Conservation (phyloP, 805 yeast species). For the Candida arabinofermentans region DNA sequence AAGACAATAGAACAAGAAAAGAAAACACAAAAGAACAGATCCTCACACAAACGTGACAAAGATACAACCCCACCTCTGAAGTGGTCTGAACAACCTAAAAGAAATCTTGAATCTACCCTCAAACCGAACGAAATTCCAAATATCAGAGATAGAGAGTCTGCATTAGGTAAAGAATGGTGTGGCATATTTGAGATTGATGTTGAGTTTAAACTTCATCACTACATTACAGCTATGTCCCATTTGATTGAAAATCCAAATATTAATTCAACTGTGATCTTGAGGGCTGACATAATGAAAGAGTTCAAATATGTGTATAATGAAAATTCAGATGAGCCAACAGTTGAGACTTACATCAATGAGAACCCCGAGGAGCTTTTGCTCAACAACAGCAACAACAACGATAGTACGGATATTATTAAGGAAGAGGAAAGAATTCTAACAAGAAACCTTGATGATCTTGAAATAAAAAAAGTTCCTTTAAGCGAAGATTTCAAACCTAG, state of each 20-base stretch:
- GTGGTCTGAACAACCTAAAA: conserved; percentile 8
- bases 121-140: conserved; percentile 33
- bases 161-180: conserved; percentile 60
- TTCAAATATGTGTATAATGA: conserved; percentile 35
- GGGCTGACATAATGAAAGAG: conserved; percentile 77
- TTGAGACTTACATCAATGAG: conserved; percentile 24
- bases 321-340: conserved; percentile 27
- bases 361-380: conserved; percentile 33
- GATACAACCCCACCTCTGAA: not conserved
- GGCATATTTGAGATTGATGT: conserved; percentile 48
- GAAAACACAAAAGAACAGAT: not conserved
- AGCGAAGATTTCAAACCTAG: conserved; percentile 31
- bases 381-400: conserved; percentile 8
- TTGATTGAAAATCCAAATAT: conserved; percentile 81
- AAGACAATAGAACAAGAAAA: not conserved
- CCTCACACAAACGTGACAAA: not conserved
- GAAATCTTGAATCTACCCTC: conserved; percentile 20
- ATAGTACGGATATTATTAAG: not conserved
- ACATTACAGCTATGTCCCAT: conserved; percentile 72
- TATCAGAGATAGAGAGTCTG: conserved; percentile 37
- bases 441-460: conserved; percentile 38
- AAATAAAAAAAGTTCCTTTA: conserved; percentile 34
- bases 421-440: conserved; percentile 21
- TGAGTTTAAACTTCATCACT: conserved; percentile 52
- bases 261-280: conserved; percentile 83